Percentiles rank a stretch among this genome's conserved stretches.
Evolutionary conservation across 257 asterid genomes (phyloP).

Genomic region (Nicotiana benthamiana): DNA sequence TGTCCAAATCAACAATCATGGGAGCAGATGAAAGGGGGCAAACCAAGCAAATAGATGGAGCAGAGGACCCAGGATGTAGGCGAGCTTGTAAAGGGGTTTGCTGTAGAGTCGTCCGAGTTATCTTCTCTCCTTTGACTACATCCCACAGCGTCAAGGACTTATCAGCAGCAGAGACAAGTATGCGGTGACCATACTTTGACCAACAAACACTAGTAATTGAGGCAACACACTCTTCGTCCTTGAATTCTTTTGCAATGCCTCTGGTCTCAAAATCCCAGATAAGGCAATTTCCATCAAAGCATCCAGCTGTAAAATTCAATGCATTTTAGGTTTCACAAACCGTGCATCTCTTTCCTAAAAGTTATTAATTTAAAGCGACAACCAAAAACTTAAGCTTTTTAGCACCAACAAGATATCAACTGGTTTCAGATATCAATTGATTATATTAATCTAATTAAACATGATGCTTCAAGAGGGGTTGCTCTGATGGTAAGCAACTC

Average conservation of each 20-base stretch:
- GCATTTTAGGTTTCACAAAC: neutral
- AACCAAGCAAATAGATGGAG: slow-evolving; percentile 71
- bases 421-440: neutral
- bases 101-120: slow-evolving; percentile 49
- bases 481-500: no score
- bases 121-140: slow-evolving; percentile 69
- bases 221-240: slow-evolving; percentile 58
- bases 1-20: slow-evolving; percentile 55
- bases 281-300: slow-evolving; percentile 82
- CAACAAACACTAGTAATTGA: slow-evolving; percentile 84
- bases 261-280: slow-evolving; percentile 94
- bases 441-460: neutral
- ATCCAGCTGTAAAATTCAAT: slow-evolving; percentile 57
- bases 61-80: slow-evolving; percentile 68
- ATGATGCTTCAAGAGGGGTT: neutral
- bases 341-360: neutral
- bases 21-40: slow-evolving; percentile 92
- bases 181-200: slow-evolving; percentile 77
- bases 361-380: neutral
- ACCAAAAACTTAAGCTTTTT: neutral
- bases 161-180: slow-evolving; percentile 82
- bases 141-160: slow-evolving; percentile 89
- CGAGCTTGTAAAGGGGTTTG: slow-evolving; percentile 80
- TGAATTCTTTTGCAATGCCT: slow-evolving; percentile 64
- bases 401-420: neutral